Conservation (phyloP, 2,329 filamentous ascomycete species). For the Fusarium sp. region DNA sequence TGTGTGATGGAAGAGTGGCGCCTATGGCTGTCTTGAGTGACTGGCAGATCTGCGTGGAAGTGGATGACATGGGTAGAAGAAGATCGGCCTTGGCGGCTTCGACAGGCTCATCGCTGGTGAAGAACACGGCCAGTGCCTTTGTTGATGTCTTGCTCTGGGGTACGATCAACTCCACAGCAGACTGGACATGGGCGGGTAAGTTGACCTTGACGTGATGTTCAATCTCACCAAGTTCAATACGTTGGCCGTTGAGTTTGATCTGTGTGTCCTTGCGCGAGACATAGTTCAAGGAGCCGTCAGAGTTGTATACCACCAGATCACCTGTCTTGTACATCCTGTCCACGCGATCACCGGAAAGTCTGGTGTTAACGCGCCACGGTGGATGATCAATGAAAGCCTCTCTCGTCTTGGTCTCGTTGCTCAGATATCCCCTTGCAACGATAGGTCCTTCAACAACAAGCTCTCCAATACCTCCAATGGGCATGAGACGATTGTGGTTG, state of each 20-base stretch:
- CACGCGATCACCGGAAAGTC: background rate
- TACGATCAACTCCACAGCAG: slow-evolving; percentile 62
- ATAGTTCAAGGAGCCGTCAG: slow-evolving; percentile 58
- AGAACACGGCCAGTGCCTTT: slow-evolving; percentile 41
- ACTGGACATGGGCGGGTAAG: slow-evolving; percentile 57
- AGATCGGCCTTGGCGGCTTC: background rate
- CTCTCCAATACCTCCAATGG: slow-evolving; percentile 17
- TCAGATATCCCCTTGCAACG: slow-evolving; percentile 31
- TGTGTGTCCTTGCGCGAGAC: slow-evolving; percentile 70
- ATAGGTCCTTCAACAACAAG: slow-evolving; percentile 35
- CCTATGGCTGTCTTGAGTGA: slow-evolving; percentile 31
- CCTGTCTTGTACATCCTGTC: slow-evolving; percentile 61
- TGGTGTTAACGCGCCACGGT: slow-evolving; percentile 55
- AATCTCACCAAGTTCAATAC: slow-evolving; percentile 64
- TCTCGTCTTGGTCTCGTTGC: slow-evolving; percentile 22
- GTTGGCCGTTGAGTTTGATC: slow-evolving; percentile 70
- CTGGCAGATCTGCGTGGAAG: slow-evolving; percentile 1
- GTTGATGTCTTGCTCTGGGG: slow-evolving; percentile 49
- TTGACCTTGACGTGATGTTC: slow-evolving; percentile 59
- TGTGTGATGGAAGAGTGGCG: slow-evolving; percentile 50
- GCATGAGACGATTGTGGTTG: slow-evolving; percentile 25
- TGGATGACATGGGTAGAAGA: slow-evolving; percentile 24
- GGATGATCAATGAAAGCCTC: slow-evolving; percentile 56
- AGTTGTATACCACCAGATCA: slow-evolving; percentile 60
- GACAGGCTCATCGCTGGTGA: slow-evolving; percentile 10